phyloP scores from a whole-genome alignment of 2,329 filamentous ascomycete genomes.

The Aspergillus cejpii region DNA sequence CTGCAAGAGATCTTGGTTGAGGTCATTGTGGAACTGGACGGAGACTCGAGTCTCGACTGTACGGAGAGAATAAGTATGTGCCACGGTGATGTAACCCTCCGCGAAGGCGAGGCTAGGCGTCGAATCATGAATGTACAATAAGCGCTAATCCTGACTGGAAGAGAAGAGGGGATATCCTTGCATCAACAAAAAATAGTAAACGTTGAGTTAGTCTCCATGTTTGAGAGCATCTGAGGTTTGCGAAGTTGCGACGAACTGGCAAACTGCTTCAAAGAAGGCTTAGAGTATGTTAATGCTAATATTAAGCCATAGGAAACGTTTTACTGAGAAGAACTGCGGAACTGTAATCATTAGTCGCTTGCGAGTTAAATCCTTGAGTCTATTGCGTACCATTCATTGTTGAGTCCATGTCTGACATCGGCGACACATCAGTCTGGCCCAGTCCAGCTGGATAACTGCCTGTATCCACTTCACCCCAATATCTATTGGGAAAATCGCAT shows the following conservation, averaged over 20 bases:
- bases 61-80: not conserved
- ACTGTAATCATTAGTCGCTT: conserved; percentile 9
- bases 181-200: too few relatives aligned
- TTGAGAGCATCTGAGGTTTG: not conserved
- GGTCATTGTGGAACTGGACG: not conserved
- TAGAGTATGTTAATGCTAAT: conserved; percentile 1
- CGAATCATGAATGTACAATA: too few relatives aligned
- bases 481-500: too few relatives aligned
- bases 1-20: too few relatives aligned
- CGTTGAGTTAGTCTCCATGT: too few relatives aligned
- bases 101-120: too few relatives aligned
- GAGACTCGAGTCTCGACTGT: not conserved
- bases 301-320: conserved; percentile 3
- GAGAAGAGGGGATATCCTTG: too few relatives aligned
- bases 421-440: conserved; percentile 15
- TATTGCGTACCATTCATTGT: conserved; percentile 25
- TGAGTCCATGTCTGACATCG: conserved; percentile 24
- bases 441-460: too few relatives aligned
- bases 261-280: conserved; percentile 4
- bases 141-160: too few relatives aligned
- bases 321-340: conserved; percentile 18
- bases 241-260: too few relatives aligned
- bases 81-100: not conserved
- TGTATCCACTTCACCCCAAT: too few relatives aligned
- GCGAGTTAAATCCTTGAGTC: too few relatives aligned